Conservation (phyloP, 768 basidiomycete species). For the Rhodotorula toruloides region DNA sequence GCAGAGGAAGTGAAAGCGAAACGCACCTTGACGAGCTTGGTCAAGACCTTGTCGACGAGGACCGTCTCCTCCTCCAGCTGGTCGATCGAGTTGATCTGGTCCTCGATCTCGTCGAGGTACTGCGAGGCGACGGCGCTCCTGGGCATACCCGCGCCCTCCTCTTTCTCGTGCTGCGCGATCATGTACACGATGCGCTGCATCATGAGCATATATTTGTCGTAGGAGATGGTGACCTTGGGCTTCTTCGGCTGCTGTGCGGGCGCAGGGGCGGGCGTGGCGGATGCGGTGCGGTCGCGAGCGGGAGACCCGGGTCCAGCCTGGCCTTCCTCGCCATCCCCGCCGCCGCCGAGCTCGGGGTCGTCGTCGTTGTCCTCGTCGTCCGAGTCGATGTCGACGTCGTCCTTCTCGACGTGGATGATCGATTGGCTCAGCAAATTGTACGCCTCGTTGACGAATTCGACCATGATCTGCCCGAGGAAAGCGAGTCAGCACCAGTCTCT, state of each 20-base stretch:
- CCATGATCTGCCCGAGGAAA: conserved; percentile 82
- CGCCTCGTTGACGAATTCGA: conserved; percentile 90
- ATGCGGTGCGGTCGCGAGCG: conserved; percentile 41
- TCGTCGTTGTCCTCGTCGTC: conserved; percentile 50
- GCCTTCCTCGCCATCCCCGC: conserved; percentile 62
- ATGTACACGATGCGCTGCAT: conserved; percentile 83
- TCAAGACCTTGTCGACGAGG: conserved; percentile 79
- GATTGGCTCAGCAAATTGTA: conserved; percentile 85
- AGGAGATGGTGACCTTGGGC: conserved; percentile 80
- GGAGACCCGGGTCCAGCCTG: conserved; percentile 31
- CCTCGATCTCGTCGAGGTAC: conserved; percentile 88
- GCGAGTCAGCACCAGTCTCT: neutral
- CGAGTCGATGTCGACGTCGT: conserved; percentile 91
- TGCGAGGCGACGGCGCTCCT: conserved; percentile 90
- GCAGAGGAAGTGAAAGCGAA: neutral
- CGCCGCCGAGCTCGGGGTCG: conserved; percentile 53
- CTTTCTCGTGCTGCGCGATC: conserved; percentile 67
- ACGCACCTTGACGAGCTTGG: conserved; percentile 74
- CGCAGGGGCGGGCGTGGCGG: conserved; percentile 47
- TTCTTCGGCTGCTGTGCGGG: conserved; percentile 47
- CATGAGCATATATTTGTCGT: conserved; percentile 87
- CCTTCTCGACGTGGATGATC: conserved; percentile 98
- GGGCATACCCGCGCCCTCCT: conserved; percentile 70
- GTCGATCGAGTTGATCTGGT: conserved; percentile 72
- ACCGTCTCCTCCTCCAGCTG: conserved; percentile 87